phyloP scores from a whole-genome alignment of 192 early-diverging fungal species.

The Backusella mclennaniae region DNA sequence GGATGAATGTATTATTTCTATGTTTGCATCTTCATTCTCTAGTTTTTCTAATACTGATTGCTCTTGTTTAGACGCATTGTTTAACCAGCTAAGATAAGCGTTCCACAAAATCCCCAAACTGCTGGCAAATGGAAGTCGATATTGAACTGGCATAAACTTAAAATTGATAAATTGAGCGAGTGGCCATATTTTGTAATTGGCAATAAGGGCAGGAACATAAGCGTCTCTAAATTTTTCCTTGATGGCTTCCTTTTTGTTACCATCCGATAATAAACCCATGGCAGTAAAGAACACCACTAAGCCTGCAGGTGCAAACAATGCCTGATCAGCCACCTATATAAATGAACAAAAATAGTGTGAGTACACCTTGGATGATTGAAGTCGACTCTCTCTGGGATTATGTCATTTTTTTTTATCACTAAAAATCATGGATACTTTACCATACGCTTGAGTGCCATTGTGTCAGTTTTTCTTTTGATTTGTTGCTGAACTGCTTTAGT shows the following conservation, averaged over 20 bases:
- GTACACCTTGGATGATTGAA: background rate
- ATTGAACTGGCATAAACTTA: conserved; percentile 62
- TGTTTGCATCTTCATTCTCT: conserved; percentile 1
- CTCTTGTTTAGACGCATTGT: conserved; percentile 40
- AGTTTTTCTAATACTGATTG: conserved; percentile 3
- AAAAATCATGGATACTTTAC: conserved; percentile 7
- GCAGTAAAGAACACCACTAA: conserved; percentile 61
- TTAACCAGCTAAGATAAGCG: conserved; percentile 67
- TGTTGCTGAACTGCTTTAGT: conserved; percentile 7
- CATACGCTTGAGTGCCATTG: conserved; percentile 52
- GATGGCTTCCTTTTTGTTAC: conserved; percentile 44
- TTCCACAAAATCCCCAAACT: conserved; percentile 76
- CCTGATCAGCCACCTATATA: conserved; percentile 52
- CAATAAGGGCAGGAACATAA: conserved; percentile 57
- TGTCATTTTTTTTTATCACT: background rate
- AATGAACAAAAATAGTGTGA: background rate
- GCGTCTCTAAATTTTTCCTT: conserved; percentile 57
- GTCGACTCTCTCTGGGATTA: too few relatives aligned
- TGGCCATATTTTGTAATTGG: conserved; percentile 78
- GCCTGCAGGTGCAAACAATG: conserved; percentile 66
- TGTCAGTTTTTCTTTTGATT: background rate
- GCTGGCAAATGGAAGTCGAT: conserved; percentile 71
- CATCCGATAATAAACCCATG: conserved; percentile 61
- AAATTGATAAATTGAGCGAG: conserved; percentile 73
- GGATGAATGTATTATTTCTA: background rate